Conservation (phyloP, 495 filamentous ascomycete genomes). For the Hypomontagnella monticulosa region DNA sequence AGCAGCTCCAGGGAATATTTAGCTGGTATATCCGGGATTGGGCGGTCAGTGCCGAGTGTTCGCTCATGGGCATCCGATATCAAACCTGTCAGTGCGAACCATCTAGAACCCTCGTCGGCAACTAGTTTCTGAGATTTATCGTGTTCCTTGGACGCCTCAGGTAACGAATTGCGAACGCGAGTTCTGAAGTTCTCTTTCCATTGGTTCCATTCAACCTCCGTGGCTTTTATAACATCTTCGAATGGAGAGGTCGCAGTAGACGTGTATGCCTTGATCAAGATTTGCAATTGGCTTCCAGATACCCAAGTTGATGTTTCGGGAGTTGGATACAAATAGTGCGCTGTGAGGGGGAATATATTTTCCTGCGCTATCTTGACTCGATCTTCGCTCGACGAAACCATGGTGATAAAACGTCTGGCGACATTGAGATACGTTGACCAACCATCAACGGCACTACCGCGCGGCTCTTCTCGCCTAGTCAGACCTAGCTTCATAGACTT, state of each 20-base stretch:
- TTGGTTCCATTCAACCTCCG: slow-evolving; percentile 59
- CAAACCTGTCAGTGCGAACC: slow-evolving; percentile 66
- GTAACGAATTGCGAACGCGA: slow-evolving; percentile 72
- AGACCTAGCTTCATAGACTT: slow-evolving; percentile 74
- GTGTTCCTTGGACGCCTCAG: slow-evolving; percentile 81
- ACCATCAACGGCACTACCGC: slow-evolving; percentile 68
- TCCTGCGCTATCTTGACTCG: slow-evolving; percentile 54
- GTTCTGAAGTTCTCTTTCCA: slow-evolving; percentile 65
- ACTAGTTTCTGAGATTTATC: slow-evolving; percentile 73
- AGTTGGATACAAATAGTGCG: slow-evolving; percentile 52
- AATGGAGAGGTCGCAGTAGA: slow-evolving; percentile 42
- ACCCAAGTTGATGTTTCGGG: slow-evolving; percentile 49
- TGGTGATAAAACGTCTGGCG: slow-evolving; percentile 57
- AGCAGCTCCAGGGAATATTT: slow-evolving; percentile 45
- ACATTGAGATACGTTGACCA: slow-evolving; percentile 78
- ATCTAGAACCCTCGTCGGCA: slow-evolving; percentile 66
- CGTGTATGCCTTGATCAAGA: slow-evolving; percentile 50
- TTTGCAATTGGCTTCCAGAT: slow-evolving; percentile 42
- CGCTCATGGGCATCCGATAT: slow-evolving; percentile 52
- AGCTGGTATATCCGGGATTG: slow-evolving; percentile 43
- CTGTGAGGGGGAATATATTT: slow-evolving; percentile 53
- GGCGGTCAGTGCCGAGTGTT: slow-evolving; percentile 30
- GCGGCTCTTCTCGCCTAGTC: slow-evolving; percentile 75
- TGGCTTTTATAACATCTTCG: slow-evolving; percentile 53
- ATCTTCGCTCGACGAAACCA: slow-evolving; percentile 37